Base-by-base conservation (phyloP, 306 rosid species). In the Pueraria montana region DNA sequence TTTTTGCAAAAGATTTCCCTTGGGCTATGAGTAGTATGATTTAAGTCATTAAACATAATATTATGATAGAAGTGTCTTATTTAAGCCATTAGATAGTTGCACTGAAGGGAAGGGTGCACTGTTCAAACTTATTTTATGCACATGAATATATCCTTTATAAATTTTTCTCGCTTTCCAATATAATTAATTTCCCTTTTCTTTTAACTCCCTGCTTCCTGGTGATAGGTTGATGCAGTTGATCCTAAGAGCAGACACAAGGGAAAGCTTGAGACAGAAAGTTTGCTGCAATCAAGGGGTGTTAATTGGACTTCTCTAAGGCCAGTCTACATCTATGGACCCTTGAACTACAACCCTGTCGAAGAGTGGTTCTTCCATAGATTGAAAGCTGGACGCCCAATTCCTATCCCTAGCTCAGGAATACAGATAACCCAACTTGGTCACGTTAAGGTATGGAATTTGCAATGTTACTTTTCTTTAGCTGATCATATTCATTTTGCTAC, bases 191-290 rank as follows among this genome's bases (percentile, higher is more conserved):
- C 30, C 13, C 14, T 14, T 43, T 50, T 48, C 8, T 59, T 24
- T 40, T n/a, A 78, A 80, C 66, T 40, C 56, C 21, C 30, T 50
- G 79, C 67, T 76, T 69, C 59, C 17, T 79, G 71, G 80, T 86
- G 76, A 71, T 77, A 96, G 99, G 43, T 2, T 11, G 98, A 92
- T 86, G 95, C 97, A 76, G 99, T 93, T 82, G 99, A 96, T 86
- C 98, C 98, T n/a, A 96, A 94, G 91, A 94, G 99, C 87, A 90
- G 99, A 81, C 99, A 96, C 88, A 96, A 96, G 94, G 99, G 99
- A 81, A 96, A 96, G 94, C 99, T 96, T 43, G 96, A 96, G 88
- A 96, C 98, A 21, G 99, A 96, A 84, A 94, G 85, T 89, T 85
- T 96, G 80, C 86, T 96, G 30, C 84, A 74, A 83, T 87, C 95